Conservation (phyloP, 2,329 filamentous ascomycete species). For the Trichoderma gracile region DNA sequence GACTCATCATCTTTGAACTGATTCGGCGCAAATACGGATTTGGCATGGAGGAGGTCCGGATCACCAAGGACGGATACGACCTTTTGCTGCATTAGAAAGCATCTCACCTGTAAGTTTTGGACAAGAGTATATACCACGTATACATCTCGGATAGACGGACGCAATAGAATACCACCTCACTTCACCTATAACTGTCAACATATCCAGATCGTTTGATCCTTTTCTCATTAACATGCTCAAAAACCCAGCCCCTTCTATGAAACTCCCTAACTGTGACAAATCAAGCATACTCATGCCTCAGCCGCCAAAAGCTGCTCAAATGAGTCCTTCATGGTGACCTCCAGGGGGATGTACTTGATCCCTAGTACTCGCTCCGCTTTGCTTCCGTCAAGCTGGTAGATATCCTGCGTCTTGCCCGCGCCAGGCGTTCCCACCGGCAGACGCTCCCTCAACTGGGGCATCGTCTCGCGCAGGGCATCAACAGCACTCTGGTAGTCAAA, state of each 20-base stretch:
- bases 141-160: background rate
- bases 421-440: conserved; percentile 28
- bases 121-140: conserved; percentile 14
- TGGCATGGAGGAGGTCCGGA: conserved; percentile 61
- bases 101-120: background rate
- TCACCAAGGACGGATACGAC: conserved; percentile 69
- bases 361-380: conserved; percentile 49
- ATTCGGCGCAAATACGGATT: conserved; percentile 71
- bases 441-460: conserved; percentile 45
- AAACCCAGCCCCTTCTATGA: background rate
- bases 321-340: conserved; percentile 24
- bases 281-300: background rate
- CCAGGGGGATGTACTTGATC: conserved; percentile 57
- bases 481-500: conserved; percentile 61
- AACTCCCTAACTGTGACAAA: background rate
- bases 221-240: background rate
- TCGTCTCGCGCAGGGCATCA: conserved; percentile 56
- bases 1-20: conserved; percentile 76
- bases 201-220: too few relatives aligned
- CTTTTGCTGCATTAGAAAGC: conserved; percentile 55
- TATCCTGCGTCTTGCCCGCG: conserved; percentile 34
- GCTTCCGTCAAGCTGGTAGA: conserved; percentile 48
- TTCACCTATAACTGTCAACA: background rate
- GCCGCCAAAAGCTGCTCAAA: conserved; percentile 12
- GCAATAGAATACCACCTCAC: conserved; percentile 11